These are phyloP conservation scores for Boletus sp. DNA, from an alignment of 768 basidiomycete species.

Conservation along the genomic window DNA sequence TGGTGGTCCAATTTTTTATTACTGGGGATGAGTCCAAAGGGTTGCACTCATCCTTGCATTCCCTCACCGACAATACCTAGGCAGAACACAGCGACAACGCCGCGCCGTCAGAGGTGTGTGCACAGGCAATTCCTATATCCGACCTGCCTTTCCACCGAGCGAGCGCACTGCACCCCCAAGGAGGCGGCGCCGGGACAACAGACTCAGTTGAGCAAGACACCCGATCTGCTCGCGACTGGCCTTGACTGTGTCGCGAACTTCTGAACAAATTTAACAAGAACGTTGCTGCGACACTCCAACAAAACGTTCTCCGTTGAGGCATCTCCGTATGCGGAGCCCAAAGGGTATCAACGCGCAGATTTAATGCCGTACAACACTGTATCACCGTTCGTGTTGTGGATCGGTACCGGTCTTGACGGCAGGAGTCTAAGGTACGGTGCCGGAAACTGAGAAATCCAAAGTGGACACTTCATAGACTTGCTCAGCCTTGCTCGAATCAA, in stretches of 20 bases:
- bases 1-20: too few species aligned
- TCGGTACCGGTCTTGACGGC: too few species aligned
- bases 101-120: background rate
- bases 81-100: background rate
- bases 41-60: too few species aligned
- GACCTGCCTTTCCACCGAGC: background rate
- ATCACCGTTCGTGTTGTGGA: background rate
- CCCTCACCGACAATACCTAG: background rate
- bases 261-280: background rate
- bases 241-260: background rate
- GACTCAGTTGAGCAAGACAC: background rate
- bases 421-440: background rate
- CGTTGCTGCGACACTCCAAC: background rate
- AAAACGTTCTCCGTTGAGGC: background rate
- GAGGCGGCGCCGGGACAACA: background rate
- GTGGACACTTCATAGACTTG: background rate
- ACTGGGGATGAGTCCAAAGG: too few species aligned
- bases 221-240: background rate
- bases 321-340: background rate
- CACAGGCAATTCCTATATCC: background rate
- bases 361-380: background rate
- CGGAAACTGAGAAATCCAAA: background rate
- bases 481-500: background rate
- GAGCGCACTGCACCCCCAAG: background rate
- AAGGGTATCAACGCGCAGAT: too few species aligned